Base-by-base conservation (phyloP, 345 rosid species). In the Stellera chamaejasme region DNA sequence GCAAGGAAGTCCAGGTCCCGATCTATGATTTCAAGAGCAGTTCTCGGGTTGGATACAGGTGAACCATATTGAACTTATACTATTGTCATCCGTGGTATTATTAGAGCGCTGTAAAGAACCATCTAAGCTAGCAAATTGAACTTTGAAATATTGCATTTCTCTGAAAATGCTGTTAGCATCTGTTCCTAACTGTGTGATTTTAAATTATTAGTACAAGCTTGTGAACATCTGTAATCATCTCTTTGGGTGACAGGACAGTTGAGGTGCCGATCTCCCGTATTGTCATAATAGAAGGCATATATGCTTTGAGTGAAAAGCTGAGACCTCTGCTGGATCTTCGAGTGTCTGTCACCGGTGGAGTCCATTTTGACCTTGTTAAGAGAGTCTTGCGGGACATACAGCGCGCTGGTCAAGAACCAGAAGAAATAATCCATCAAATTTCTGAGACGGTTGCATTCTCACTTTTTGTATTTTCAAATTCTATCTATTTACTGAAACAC, bases 351-450 rank as follows among this genome's bases (percentile, higher is more conserved):
- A 94, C 82, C 36, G 97, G 99, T 51, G 99, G 97, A 10, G 92
- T 94, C 72, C 99, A 94, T 69, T 94, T 94, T 82, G 99, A 94
- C 63, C 99, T 94, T 61, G 99, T 94, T 56, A 94, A 94, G 72
- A 79, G 97, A 55, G 99, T 90, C 67, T 78, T 94, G 56, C 80
- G 96, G 62, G 99, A 94, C 66, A 94, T 94, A 70, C 97, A 94
- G 57, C 95, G 97, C 56, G 99, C 90, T 77, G 90, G 95, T 13
- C 97, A 90, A 79, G 87, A 87, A 77, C 97, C 99, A 27, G 92
- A 87, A 73, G 97, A 94, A 78, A 94, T 93, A 43, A 90, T 93
- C 64, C 88, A 93, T 59, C 97, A 94, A 74, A 94, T 94, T 71
- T 94, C 99, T 67, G 99, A 94, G 78, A 90, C 97, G 66, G 99